phyloP scores from a whole-genome alignment of 2,329 filamentous ascomycete genomes.

The Rutstroemia sp. region DNA sequence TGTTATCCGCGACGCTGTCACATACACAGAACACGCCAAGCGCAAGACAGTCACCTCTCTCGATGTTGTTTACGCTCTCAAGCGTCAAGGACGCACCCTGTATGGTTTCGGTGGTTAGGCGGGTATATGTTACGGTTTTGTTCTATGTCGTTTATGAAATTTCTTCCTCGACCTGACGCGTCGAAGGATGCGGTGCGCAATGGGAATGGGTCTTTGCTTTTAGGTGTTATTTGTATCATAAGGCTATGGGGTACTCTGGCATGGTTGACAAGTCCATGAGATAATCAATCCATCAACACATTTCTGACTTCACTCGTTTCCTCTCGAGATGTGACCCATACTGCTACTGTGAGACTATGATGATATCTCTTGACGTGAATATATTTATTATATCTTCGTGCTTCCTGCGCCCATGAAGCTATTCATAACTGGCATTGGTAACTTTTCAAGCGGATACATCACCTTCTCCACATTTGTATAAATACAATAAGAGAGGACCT shows the following conservation, averaged over 20 bases:
- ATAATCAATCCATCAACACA: slow-evolving; percentile 15
- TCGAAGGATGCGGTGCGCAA: slow-evolving; percentile 17
- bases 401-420: too few species aligned
- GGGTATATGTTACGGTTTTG: slow-evolving; percentile 11
- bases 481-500: too few species aligned
- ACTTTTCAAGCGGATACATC: too few species aligned
- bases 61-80: slow-evolving; percentile 58
- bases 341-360: too few species aligned
- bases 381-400: too few species aligned
- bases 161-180: slow-evolving; percentile 15
- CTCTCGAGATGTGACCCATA: too few species aligned
- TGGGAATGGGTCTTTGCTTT: slow-evolving; percentile 22
- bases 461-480: too few species aligned
- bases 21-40: slow-evolving; percentile 61
- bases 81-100: slow-evolving; percentile 59
- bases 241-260: slow-evolving; percentile 20
- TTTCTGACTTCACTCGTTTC: not conserved
- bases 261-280: slow-evolving; percentile 20
- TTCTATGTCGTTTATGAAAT: slow-evolving; percentile 24
- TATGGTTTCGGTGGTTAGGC: slow-evolving; percentile 61
- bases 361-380: too few species aligned
- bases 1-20: slow-evolving; percentile 55
- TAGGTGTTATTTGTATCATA: slow-evolving; percentile 28
- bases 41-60: slow-evolving; percentile 64
- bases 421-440: too few species aligned